Evolutionary conservation across 2,329 filamentous ascomycete species (phyloP).

Genomic region (Leptoxyphium fumago): DNA sequence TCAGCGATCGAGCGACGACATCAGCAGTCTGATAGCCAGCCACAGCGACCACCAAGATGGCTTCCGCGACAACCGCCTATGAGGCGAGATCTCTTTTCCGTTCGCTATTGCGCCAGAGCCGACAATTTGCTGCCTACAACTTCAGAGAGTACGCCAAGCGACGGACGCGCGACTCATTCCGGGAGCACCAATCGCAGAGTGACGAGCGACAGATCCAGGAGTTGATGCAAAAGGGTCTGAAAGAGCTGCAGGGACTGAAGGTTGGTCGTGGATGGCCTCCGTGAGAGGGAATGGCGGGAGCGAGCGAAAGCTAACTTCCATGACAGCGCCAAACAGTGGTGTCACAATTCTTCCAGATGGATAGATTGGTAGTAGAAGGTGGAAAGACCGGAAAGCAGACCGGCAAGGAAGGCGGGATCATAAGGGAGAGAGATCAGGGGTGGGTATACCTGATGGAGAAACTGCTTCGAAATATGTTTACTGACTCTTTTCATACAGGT

Average conservation of each 20-base stretch:
- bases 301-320: background rate
- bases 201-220: constrained; percentile 73
- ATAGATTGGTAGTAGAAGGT: constrained; percentile 82
- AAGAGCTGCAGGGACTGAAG: constrained; percentile 82
- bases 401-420: constrained; percentile 49
- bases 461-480: background rate
- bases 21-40: background rate
- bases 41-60: constrained; percentile 3
- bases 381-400: constrained; percentile 64
- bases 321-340: constrained; percentile 81
- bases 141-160: constrained; percentile 94
- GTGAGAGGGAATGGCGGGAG: background rate
- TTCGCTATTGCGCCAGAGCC: constrained; percentile 71
- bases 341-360: constrained; percentile 87
- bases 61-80: constrained; percentile 8
- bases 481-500: background rate
- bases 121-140: constrained; percentile 87
- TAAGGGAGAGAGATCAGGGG: constrained; percentile 68
- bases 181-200: constrained; percentile 57
- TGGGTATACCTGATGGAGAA: constrained; percentile 29
- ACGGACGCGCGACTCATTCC: constrained; percentile 79
- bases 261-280: constrained; percentile 34
- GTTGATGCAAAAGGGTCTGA: constrained; percentile 73
- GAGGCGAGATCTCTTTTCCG: constrained; percentile 46
- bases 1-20: too few species aligned